Base-by-base conservation (phyloP, 192 early-diverging fungal species). In the Coemansia sp. region DNA sequence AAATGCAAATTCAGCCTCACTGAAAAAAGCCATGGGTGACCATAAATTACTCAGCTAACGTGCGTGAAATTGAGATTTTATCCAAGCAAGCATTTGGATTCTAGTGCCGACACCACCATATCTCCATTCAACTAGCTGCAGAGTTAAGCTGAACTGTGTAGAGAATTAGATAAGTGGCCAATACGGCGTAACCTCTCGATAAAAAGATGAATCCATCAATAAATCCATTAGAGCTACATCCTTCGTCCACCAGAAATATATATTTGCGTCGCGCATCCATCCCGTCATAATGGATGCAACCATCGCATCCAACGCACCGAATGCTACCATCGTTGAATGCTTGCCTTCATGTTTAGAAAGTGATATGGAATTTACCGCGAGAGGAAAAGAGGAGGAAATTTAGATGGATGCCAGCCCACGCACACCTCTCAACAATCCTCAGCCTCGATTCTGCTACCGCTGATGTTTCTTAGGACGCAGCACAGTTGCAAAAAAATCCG, bases 261-360 rank as follows among this genome's bases (percentile, higher is more conserved):
- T 27, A 30, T 55, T 22, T 55, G 23, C 29, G 51, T 17, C 54
- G 25, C 67, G 52, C 60, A 69, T 63, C 60, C 56, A 56, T 72
- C 62, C 53, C 33, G 36, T 50, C 31, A 22, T 25, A 17, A 27
- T 51, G 25, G 24, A 50, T 30, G 32, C 53, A 68, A 54, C 51
- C 23, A 36, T 61, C 51, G 57, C 65, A 64, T 64, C 61, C 72
- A 74, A 53, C 71, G n/a, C 31, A 30, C 46, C 46, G 23, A 50
- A 32, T 23, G 39, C 57, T 39, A 33, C 52, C 64, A 62, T 58
- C 61, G 68, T 46, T 56, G 68, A 58, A 60, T 67, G 33, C 67
- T 70, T 72, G 67, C 76, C 76, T 78, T 78, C 76, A 78, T 78
- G 46, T 61, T 78, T 51, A 46, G 59, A 68, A 61, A 68, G 63